Percentiles rank a stretch among this genome's conserved stretches.
Evolutionary conservation across 2,329 filamentous ascomycete genomes (phyloP).

Genomic region (Ophiostoma sp.): DNA sequence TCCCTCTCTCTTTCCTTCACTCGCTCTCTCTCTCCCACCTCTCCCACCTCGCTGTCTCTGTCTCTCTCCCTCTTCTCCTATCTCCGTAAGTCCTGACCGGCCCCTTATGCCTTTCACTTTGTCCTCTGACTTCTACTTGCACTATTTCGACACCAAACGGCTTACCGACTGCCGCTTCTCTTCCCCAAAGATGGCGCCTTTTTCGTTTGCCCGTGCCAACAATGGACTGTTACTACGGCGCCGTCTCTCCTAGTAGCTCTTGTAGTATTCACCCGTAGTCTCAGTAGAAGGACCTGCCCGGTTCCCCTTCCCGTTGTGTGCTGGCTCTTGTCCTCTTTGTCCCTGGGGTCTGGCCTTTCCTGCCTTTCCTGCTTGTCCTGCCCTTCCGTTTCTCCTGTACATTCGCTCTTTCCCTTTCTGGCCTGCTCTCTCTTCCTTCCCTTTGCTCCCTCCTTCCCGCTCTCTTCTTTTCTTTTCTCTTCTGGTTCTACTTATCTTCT

Average conservation of each 20-base stretch:
- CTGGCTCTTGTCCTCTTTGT: slow-evolving; percentile 7
- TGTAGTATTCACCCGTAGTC: slow-evolving; percentile 21
- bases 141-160: not conserved
- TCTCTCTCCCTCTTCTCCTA: not conserved
- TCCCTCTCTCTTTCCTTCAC: not conserved
- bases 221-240: slow-evolving; percentile 18
- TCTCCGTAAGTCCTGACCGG: not conserved
- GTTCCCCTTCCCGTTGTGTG: slow-evolving; percentile 19
- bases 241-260: slow-evolving; percentile 17
- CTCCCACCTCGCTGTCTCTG: not conserved
- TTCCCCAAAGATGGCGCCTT: slow-evolving; percentile 11
- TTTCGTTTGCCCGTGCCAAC: slow-evolving; percentile 12
- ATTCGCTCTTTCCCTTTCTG: slow-evolving; percentile 14
- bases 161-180: slow-evolving; percentile 16
- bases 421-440: not conserved
- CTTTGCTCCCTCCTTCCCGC: not conserved
- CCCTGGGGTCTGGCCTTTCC: not conserved
- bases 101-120: not conserved
- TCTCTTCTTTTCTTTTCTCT: slow-evolving; percentile 18
- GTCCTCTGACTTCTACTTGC: not conserved
- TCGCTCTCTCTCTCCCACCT: not conserved
- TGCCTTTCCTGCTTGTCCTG: not conserved
- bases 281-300: slow-evolving; percentile 19
- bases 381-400: not conserved
- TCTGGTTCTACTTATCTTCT: slow-evolving; percentile 25